Base-by-base conservation (phyloP, 352 stramenopile genomes). In the Pseudoperonospora humuli region DNA sequence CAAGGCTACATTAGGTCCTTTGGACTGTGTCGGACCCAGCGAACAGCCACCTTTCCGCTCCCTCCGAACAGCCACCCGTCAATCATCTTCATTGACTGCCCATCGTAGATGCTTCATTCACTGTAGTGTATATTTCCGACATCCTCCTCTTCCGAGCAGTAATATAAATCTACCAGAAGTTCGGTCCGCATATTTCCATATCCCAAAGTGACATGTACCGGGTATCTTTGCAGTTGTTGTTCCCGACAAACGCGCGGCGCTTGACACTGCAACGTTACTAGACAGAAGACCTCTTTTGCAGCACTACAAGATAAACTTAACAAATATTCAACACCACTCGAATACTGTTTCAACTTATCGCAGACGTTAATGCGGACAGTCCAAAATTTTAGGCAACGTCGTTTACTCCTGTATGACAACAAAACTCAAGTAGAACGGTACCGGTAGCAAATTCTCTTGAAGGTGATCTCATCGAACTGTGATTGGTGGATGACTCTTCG, bases 191-290 rank as follows among this genome's bases (percentile, higher is more conserved):
- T n/a, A 98, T 98, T 54, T 46, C 89, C 98, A 15, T 98, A 98
- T 74, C 84, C 14, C 39, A 15, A 14, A 48, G 40, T 48, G 54
- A 62, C 36, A 57, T 57, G 54, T 51, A 42, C 43, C 36, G 29
- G 14, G 40, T 52, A 61, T 40, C 34, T 21, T 55, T 19, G 23
- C 29, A 18, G 10, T 47, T 25, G 20, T 39, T 31, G 35, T 48
- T 59, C 23, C 47, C 54, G 47, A 53, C 54, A 19, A 62, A 48
- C 35, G 41, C 37, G 40, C 47, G 15, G 40, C 32, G 15, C 20
- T 7, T 44, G 26, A 61, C 32, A 46, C 21, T 29, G 36, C 43
- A 92, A 98, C 68, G 98, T 95, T 63, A 42, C 25, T 35, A 9
- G 11, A 10, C 11, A 46, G n/a, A 37, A 50, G 17, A 21, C 9